Percentiles rank a stretch among this genome's conserved stretches.
Evolutionary conservation across 139 green algal genomes (phyloP).

Genomic region (Volvox reticuliferus): DNA sequence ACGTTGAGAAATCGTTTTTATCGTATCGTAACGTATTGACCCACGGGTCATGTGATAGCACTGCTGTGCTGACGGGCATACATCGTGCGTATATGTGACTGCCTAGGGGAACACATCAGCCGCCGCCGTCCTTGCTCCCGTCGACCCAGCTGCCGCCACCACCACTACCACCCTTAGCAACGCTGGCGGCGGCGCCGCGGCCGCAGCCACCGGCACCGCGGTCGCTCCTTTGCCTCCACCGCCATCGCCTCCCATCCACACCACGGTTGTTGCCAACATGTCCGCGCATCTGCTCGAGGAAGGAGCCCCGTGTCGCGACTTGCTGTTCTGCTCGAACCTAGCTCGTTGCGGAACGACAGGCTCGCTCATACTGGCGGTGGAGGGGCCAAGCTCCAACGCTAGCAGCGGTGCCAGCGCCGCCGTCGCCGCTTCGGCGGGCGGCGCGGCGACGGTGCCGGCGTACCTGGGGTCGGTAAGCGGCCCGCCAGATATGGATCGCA

Average conservation of each 20-base stretch:
- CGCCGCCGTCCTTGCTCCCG: no score
- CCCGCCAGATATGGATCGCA: neutral
- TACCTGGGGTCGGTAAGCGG: neutral
- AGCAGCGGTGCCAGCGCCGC: no score
- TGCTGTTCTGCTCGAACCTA: conserved; percentile 6
- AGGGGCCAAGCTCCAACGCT: neutral
- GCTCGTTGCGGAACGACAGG: neutral
- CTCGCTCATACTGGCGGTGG: neutral
- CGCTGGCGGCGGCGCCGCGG: no score
- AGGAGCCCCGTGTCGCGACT: neutral
- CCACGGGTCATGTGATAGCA: no score
- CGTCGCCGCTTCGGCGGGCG: neutral
- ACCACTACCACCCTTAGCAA: neutral
- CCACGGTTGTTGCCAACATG: conserved; percentile 20
- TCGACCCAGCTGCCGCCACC: neutral
- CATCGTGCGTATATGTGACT: no score
- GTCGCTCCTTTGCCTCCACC: neutral
- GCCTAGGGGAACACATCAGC: no score
- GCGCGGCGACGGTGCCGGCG: neutral
- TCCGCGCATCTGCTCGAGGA: conserved; percentile 16
- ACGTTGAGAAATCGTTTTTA: no score
- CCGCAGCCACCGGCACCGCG: neutral
- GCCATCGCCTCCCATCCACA: neutral
- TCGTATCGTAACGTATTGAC: no score
- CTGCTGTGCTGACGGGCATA: no score